Evolutionary conservation across 225 moss, liverwort and hornwort species (phyloP).

Genomic region (Climacium dendroides): DNA sequence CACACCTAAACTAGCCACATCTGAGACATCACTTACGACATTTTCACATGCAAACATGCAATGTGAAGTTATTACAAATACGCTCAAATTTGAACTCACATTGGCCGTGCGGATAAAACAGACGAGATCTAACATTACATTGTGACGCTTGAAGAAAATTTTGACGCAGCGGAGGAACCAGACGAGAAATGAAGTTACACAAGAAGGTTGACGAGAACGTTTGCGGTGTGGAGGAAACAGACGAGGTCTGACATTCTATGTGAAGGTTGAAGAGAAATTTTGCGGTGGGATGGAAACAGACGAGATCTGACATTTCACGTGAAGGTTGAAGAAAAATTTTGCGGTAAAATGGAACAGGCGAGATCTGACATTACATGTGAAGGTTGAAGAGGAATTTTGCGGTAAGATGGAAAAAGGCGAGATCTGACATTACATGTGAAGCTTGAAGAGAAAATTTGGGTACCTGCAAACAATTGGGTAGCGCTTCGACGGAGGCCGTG

Average conservation of each 20-base stretch:
- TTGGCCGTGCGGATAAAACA: not conserved
- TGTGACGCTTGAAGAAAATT: not conserved
- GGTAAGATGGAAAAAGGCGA: not conserved
- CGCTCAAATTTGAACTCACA: not conserved
- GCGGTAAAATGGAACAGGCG: not conserved
- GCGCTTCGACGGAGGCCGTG: conserved; percentile 16
- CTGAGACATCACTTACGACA: not conserved
- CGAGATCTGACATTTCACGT: not conserved
- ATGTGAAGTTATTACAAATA: not conserved
- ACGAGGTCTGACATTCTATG: not conserved
- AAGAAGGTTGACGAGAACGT: not conserved
- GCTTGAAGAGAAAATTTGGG: not conserved
- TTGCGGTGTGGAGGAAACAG: not conserved
- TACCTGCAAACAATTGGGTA: conserved; percentile 32
- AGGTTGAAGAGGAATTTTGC: not conserved
- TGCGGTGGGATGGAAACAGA: not conserved
- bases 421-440: not conserved
- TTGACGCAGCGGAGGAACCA: not conserved
- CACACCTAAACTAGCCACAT: not conserved
- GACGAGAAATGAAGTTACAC: not conserved
- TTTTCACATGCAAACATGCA: not conserved
- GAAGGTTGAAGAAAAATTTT: not conserved
- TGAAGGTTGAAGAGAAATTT: too few species aligned
- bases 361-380: not conserved
- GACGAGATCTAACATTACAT: not conserved